These are phyloP conservation scores for Irineochytrium annulatum DNA, from an alignment of 192 early-diverging fungal genomes.

Conservation along the genomic window DNA sequence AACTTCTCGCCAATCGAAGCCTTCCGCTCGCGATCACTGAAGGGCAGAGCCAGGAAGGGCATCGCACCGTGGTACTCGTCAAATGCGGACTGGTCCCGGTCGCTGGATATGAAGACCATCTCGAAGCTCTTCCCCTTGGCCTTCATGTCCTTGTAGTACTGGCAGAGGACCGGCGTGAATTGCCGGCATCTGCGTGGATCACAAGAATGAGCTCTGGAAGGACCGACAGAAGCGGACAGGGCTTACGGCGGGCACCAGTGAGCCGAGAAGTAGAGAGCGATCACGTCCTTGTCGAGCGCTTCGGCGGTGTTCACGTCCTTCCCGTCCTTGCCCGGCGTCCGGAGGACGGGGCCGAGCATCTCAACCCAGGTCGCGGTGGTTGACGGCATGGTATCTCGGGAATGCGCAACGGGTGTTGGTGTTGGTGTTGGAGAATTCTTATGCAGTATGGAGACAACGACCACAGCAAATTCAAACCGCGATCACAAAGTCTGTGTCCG, in stretches of 20 bases:
- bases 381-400: too few species aligned
- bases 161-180: neutral
- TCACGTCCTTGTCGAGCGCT: neutral
- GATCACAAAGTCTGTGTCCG: too few species aligned
- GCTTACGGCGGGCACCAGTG: conserved; percentile 8
- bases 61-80: conserved; percentile 5
- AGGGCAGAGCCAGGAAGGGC: conserved; percentile 5
- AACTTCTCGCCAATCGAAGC: neutral
- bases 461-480: too few species aligned
- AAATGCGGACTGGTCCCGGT: neutral
- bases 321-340: too few species aligned
- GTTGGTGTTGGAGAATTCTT: too few species aligned
- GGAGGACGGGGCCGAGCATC: too few species aligned
- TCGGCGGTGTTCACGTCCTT: too few species aligned
- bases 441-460: too few species aligned
- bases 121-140: neutral
- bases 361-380: too few species aligned
- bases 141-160: neutral
- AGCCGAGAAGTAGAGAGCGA: conserved; percentile 5
- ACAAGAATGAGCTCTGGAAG: too few species aligned
- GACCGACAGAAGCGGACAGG: neutral
- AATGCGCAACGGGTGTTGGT: too few species aligned
- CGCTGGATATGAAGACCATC: conserved; percentile 9
- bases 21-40: neutral
- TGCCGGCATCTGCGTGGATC: conserved; percentile 2